Evolutionary conservation across 192 early-diverging fungal genomes (phyloP), one percentile per base, ranked within the genome.

Genomic region (Coemansia sp.): DNA sequence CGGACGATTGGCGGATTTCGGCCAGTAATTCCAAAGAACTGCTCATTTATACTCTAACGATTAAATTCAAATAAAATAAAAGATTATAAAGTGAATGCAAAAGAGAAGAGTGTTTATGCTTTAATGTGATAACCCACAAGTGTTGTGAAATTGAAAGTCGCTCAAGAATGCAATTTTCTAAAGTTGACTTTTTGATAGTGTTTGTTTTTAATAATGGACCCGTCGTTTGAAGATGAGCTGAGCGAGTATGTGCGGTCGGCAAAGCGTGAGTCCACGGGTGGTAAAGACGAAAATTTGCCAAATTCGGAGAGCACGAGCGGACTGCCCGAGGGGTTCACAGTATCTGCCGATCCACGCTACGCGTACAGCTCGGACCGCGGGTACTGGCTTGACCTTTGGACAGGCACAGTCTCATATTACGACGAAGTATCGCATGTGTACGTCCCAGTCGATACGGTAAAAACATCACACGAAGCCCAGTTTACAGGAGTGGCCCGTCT

Each of bases 311-410:
- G n/a, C n/a, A 8, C 19, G 5, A 8, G 48, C 4, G 19, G 48
- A 8, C 56, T 62, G 7, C 72, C 63, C 11, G 54, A 58, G 10
- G 76, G 71, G 6, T 75, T 78, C 50, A 63, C 72, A n/a, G 27
- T 70, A 24, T 79, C 76, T 15, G 62, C 76, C 15, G 62, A 75
- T 62, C 62, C 73, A 29, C 72, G 67, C 58, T 81, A 84, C 63
- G 73, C 79, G 24, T 85, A 76, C 55, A 82, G 83, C 66, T 27
- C 61, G 9, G 56, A 74, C 39, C 79, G 27, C 12, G 72, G 77
- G 21, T 32, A 76, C 41, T 89, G 86, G 85, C 79, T 86, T 9
- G 88, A 89, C 51, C 64, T 72, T 9, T 27, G 72, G 24, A 81
- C 84, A 4, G 72, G 81, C 1, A 67, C 76, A 1, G 69, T 79